Base-by-base conservation (phyloP, 2,329 filamentous ascomycete genomes). In the Aspergillus carbonarius region DNA sequence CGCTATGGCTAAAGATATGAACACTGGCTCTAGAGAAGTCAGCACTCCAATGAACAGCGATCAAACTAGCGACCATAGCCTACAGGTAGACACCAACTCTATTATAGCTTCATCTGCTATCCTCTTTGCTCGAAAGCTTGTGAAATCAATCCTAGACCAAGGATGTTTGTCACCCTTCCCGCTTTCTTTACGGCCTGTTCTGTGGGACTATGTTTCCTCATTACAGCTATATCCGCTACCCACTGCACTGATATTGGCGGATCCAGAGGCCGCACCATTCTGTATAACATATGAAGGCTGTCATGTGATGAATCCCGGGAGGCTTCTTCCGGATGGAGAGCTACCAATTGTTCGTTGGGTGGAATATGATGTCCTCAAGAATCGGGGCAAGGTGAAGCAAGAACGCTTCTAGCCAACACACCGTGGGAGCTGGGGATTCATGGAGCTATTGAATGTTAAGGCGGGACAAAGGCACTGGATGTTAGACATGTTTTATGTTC, bases 271-370 rank as follows among this genome's bases (percentile, higher is more conserved):
- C 9, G 88, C 90, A 13, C 83, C 92, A 0, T 99, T 96, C 70
- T 89, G 89, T 55, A 81, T 97, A 63, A 96, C 91, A 13, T 98
- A 98, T 70, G 93, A 96, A 75, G 93, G 93, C 0, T 98, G 95
- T 70, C 91, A 95, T 77, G 93, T 97, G 34, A 88, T 99, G 84
- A 99, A 99, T 72, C 93, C 95, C 0, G 92, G 92, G 5, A 82
- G 84, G 50, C 75, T 99, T 51, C 82, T 96, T 23, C 87, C 91
- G 0, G 79, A 85, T 0, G 88, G 88, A 0, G 82, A 87, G 54
- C 84, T 86, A 63, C 86, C 87, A 4, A 85, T 88, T 6, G 90
- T 87, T 5, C 83, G 88, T 62, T 98, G 95, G 93, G 82, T 93
- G 1, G 95, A 98, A 78, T 98, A 93, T 78, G 89, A 90, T 74